Conservation (phyloP, 306 rosid species). For the Dryas alaskensis region DNA sequence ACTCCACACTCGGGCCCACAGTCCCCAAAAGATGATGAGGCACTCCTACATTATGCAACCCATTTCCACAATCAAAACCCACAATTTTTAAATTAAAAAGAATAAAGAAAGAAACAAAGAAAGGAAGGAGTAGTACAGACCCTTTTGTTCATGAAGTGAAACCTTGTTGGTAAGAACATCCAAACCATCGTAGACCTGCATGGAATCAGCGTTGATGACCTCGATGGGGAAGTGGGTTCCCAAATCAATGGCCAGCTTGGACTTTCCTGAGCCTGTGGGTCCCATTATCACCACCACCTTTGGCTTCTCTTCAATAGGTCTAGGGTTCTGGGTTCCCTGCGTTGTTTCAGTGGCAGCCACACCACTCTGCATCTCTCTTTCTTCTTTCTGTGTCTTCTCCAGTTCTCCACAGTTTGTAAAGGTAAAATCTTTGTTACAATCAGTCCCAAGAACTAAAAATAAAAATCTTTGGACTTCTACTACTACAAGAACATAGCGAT, state of each 20-base stretch:
- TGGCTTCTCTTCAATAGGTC: slow-evolving; percentile 30
- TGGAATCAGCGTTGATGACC: slow-evolving; percentile 88
- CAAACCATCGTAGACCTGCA: slow-evolving; percentile 86
- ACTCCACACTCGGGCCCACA: slow-evolving; percentile 59
- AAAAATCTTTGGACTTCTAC: too few relatives aligned
- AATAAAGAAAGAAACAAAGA: neutral
- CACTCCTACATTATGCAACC: slow-evolving; percentile 47
- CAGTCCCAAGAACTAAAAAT: too few relatives aligned
- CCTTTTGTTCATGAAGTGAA: slow-evolving; percentile 56
- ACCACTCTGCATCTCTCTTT: slow-evolving; percentile 1
- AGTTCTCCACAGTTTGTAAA: neutral
- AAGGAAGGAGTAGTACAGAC: slow-evolving; percentile 19
- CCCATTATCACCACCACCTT: slow-evolving; percentile 73
- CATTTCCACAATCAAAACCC: neutral
- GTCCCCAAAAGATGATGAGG: slow-evolving; percentile 86
- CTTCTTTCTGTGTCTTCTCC: neutral
- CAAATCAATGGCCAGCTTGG: slow-evolving; percentile 75
- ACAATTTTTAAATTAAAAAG: neutral
- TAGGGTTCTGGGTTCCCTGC: slow-evolving; percentile 33
- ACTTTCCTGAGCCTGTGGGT: slow-evolving; percentile 88
- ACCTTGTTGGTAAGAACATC: slow-evolving; percentile 88
- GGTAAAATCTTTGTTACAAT: neutral
- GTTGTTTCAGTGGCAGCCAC: neutral
- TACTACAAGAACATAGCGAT: too few relatives aligned
- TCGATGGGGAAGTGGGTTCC: slow-evolving; percentile 69